Evolutionary conservation across 495 filamentous ascomycete species (phyloP), one percentile per base, ranked within the genome.

Genomic region (Hypoxylon subgilvum): DNA sequence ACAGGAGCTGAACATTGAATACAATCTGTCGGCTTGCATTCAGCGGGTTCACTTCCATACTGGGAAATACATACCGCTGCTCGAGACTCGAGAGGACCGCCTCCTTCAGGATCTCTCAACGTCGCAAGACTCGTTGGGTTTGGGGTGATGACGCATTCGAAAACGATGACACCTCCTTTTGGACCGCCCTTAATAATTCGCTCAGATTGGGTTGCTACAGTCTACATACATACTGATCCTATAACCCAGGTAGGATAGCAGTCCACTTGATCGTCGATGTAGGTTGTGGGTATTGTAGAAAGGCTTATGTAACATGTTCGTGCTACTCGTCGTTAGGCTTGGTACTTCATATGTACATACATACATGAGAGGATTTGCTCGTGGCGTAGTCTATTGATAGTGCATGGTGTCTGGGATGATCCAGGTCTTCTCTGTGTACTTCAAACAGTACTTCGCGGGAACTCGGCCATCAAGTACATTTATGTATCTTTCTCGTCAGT

Each of bases 1-100:
- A 40, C 18, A 14, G 28, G 23, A 52, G 43, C 32, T 64, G 38
- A 51, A 34, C 40, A 12, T 47, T 16, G 40, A 52, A 52, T 18
- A n/a, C n/a, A 44, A 28, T 42, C 53, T 4, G 49, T 28, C 28
- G 30, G 36, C 43, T 50, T 42, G 53, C 42, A 58, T 50, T 45
- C 34, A 18, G 36, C 48, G 52, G 60, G 32, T 30, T 57, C 48
- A 42, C 22, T 44, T 40, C 60, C 47, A 21, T 53, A 57, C 36
- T 47, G 22, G 52, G 59, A 3, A 48, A 53, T 44, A 17, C 22
- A 14, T n/a, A 34, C 25, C 21, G 35, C n/a, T 12, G 32, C 40
- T 42, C n/a, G 32, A 22, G 28, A 30, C 40, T 42, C n/a, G 32
- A 22, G 28, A 30, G n/a, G 19, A 30, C 9, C 10, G 10, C 38